A percentile compares a stretch with the other conserved stretches of the same genome.
Evolutionary conservation across 352 stramenopile genomes (phyloP).

Genomic region (Thraustotheca clavata): DNA sequence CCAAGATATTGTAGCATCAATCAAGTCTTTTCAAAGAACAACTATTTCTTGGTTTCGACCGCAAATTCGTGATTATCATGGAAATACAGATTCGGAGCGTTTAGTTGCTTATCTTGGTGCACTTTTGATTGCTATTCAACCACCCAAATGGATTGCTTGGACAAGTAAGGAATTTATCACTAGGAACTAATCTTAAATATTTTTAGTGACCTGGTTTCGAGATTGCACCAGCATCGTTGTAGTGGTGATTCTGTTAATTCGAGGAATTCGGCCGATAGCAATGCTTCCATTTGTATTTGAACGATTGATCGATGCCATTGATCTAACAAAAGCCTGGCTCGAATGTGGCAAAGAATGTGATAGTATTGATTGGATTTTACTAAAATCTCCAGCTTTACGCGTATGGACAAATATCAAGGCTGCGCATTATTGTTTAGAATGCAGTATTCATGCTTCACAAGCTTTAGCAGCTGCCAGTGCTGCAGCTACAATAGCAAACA

Average conservation of each 20-base stretch:
- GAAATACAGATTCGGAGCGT: conserved; percentile 40
- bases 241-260: conserved; percentile 40
- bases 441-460: conserved; percentile 48
- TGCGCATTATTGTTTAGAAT: conserved; percentile 61
- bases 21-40: conserved; percentile 31
- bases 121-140: conserved; percentile 43
- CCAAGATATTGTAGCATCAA: conserved; percentile 38
- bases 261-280: conserved; percentile 41
- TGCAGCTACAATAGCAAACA: neutral
- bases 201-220: neutral
- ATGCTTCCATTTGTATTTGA: conserved; percentile 48
- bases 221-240: neutral
- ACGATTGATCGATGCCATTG: conserved; percentile 22
- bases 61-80: conserved; percentile 37
- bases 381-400: conserved; percentile 52
- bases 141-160: conserved; percentile 9
- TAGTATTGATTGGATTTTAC: conserved; percentile 48
- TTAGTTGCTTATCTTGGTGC: conserved; percentile 60
- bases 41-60: conserved; percentile 42
- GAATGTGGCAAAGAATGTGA: conserved; percentile 30
- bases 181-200: neutral
- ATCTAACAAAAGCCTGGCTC: neutral
- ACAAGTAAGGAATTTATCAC: neutral
- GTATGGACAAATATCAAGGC: conserved; percentile 72
- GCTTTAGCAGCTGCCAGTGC: conserved; percentile 25